Evolutionary conservation across 371 early-diverging fungal species (phyloP), one percentile per base, ranked within the genome.

Genomic region (Fennellomyces sp.): DNA sequence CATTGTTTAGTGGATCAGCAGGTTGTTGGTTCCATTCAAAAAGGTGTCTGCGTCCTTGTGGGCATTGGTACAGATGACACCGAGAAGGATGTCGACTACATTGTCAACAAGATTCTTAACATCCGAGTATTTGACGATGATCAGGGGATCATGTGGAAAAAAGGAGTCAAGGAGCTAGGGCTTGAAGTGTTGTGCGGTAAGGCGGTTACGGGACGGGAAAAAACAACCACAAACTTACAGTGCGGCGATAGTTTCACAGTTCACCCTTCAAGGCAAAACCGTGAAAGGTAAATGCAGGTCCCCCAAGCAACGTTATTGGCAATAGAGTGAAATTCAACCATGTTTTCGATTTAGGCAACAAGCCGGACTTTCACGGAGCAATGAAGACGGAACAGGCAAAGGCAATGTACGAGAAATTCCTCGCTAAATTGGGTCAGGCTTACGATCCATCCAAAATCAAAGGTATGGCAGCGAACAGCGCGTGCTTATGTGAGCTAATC

Each of bases 341-440:
- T 50, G 53, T 17, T 27, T 49, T 11, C 23, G 23, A 8, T 7
- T 19, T 62, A 72, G 83, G 91, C 12, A 86, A 84, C 45, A 96
- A 96, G 63, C 96, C 95, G 7, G 94, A 94, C 69, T 96, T 96
- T 61, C 95, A 94, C 62, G 56, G 75, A 28, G 90, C 94, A 12
- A 95, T 94, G 95, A 88, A 88, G 56, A 73, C 88, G 0, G 81
- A 73, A 0, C 54, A 67, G 5, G 86, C 93, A n/a, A 83, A 79
- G 28, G 78, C 73, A 8, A 81, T 92, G 71, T 96, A 94, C 69
- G 69, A 81, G 10, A 65, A 73, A 26, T 94, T 96, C 59, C 68
- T 96, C 39, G 68, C 68, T 23, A 84, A 87, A 47, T 52, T 96
- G 52, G 82, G 85, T n/a, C 64, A 76, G 36, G 76, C 80, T 4